Conservation (phyloP, 2,329 filamentous ascomycete species). For the Tolypocladium ophioglossoides region DNA sequence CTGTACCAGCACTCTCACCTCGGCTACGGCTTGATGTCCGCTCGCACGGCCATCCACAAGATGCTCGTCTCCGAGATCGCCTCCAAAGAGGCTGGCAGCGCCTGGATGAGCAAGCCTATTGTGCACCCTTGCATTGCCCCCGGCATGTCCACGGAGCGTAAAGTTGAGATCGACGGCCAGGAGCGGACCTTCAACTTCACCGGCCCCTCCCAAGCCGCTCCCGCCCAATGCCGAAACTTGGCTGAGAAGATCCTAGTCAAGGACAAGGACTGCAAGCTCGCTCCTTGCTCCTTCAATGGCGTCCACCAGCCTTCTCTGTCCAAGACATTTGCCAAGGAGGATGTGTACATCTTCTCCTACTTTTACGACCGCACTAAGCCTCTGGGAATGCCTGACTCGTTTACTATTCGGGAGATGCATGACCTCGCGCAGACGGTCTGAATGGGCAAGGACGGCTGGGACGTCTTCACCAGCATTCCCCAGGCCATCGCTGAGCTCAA, state of each 20-base stretch:
- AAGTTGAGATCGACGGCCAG: slow-evolving; percentile 59
- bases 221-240: slow-evolving; percentile 80
- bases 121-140: slow-evolving; percentile 80
- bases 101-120: slow-evolving; percentile 63
- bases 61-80: slow-evolving; percentile 63
- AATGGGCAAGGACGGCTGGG: slow-evolving; percentile 66
- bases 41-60: slow-evolving; percentile 76
- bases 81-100: slow-evolving; percentile 45
- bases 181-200: slow-evolving; percentile 71
- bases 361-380: slow-evolving; percentile 93
- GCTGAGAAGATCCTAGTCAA: slow-evolving; percentile 89
- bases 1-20: slow-evolving; percentile 98
- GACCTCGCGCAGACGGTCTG: slow-evolving; percentile 81
- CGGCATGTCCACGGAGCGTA: slow-evolving; percentile 63
- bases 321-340: slow-evolving; percentile 86
- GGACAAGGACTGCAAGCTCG: slow-evolving; percentile 66
- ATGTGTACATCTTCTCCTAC: slow-evolving; percentile 95
- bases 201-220: slow-evolving; percentile 63
- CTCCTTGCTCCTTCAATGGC: slow-evolving; percentile 97
- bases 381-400: slow-evolving; percentile 96
- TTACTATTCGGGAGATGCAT: slow-evolving; percentile 82
- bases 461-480: slow-evolving; percentile 65
- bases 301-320: slow-evolving; percentile 85
- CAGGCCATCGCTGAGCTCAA: slow-evolving; percentile 70
- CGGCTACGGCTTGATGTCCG: slow-evolving; percentile 92